Base-by-base conservation (phyloP, 1,284 basidiomycete species). In the Fomitopsis pinicola region DNA sequence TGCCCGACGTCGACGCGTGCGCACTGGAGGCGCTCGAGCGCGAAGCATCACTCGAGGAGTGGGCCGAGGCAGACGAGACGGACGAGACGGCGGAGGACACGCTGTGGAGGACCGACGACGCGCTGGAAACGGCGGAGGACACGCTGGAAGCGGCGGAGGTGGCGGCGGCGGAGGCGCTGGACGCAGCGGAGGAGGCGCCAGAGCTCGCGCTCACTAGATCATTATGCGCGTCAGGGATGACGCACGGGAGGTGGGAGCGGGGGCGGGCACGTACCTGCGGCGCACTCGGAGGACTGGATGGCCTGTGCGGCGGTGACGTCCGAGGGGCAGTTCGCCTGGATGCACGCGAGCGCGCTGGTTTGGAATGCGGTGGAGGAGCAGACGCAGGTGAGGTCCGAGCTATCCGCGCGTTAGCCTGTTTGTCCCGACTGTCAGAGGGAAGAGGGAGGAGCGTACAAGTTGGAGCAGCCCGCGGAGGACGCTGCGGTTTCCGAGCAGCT, bases 311-410 rank as follows among this genome's bases (percentile, higher is more conserved):
- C 58, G 30, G 57, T 14, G 36, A 66, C 48, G 30, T 72, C 71
- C 2, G 58, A 52, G 10, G 69, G 57, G 68, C 73, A 73, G 42
- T 53, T 64, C 19, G 59, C 26, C 30, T 56, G 5, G 42, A 74
- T 60, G 63, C 73, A 75, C 10, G 46, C 17, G 1, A 40, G 36
- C 0, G 68, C 67, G 0, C 63, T 52, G 9, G n/a, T 6, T 63
- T 73, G 68, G 72, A 71, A 74, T 5, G 53, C 45, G 12, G 50
- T 22, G 62, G 62, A 69, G 22, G 62, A 61, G 69, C 73, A 75
- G 42, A 75, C 33, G 64, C 73, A 74, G 26, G 44, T 26, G 9
- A 70, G 0, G 63, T 74, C 67, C 55, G 68, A 62, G 59, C 72
- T 73, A 53, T 8, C n/a, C 19, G 52, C n/a, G 35, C 15, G 50